Percentiles rank a stretch among this genome's conserved stretches.
Conservation (phyloP, 192 early-diverging fungal species). For the Coemansia sp. region DNA sequence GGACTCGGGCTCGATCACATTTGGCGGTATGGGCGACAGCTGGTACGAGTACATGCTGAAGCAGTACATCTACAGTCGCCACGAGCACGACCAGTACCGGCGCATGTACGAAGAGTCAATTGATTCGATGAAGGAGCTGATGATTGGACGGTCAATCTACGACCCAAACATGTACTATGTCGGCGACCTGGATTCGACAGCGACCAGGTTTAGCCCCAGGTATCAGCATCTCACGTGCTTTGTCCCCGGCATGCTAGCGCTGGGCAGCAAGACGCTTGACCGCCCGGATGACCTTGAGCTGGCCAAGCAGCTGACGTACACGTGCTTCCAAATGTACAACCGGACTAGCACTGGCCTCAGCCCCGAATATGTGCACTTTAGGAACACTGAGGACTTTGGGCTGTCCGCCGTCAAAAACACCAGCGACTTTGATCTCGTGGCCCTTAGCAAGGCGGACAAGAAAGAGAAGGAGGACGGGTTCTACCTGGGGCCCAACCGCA, state of each 20-base stretch:
- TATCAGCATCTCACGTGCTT: conserved; percentile 62
- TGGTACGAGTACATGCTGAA: conserved; percentile 57
- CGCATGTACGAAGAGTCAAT: conserved; percentile 55
- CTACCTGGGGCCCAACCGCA: conserved; percentile 50
- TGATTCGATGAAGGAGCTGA: conserved; percentile 44
- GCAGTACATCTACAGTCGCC: conserved; percentile 47
- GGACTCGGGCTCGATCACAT: conserved; percentile 43
- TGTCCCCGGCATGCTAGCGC: conserved; percentile 66
- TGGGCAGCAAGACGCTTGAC: conserved; percentile 56
- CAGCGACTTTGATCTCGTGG: conserved; percentile 29
- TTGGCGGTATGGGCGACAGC: conserved; percentile 52
- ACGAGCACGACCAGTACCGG: conserved; percentile 35
- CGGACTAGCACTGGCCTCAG: conserved; percentile 76
- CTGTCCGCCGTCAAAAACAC: conserved; percentile 17
- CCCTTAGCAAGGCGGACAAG: conserved; percentile 6
- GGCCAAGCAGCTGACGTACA: conserved; percentile 45
- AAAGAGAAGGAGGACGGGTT: conserved; percentile 27
- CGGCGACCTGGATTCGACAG: conserved; percentile 44
- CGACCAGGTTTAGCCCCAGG: conserved; percentile 42
- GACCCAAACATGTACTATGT: conserved; percentile 43
- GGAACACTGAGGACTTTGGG: conserved; percentile 35
- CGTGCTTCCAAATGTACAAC: conserved; percentile 69
- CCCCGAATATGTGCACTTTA: conserved; percentile 84
- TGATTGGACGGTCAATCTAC: conserved; percentile 40
- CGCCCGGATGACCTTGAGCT: conserved; percentile 51